These are phyloP conservation scores for Kazachstania sp. DNA, from an alignment of 1,139 yeast species.

Conservation along the genomic window DNA sequence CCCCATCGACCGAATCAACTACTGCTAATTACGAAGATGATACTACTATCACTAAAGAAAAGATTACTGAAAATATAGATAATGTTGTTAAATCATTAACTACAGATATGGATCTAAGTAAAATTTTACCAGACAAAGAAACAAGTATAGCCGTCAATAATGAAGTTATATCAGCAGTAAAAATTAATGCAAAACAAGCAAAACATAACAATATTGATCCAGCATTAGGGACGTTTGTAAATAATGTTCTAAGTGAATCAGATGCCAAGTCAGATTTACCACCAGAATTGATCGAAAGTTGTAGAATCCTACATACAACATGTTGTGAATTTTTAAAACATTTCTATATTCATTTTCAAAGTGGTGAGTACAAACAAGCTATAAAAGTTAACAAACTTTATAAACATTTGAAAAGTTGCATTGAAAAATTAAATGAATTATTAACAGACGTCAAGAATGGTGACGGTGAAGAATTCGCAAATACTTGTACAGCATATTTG, in stretches of 20 bases:
- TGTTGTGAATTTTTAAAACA: conserved; percentile 63
- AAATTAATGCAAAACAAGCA: conserved; percentile 48
- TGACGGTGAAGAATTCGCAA: conserved; percentile 24
- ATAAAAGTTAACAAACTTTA: conserved; percentile 39
- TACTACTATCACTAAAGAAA: conserved; percentile 25
- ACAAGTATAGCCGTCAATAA: conserved; percentile 20
- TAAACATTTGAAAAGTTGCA: conserved; percentile 39
- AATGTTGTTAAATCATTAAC: conserved; percentile 30
- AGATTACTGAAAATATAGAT: conserved; percentile 12
- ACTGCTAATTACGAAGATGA: conserved; percentile 5
- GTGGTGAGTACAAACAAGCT: conserved; percentile 48
- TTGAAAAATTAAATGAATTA: conserved; percentile 21
- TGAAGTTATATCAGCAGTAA: conserved; percentile 41
- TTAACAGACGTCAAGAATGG: conserved; percentile 24
- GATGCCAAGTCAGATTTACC: conserved; percentile 27
- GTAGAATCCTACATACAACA: conserved; percentile 52
- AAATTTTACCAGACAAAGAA: conserved; percentile 17
- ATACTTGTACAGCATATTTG: conserved; percentile 21
- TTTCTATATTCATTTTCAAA: conserved; percentile 57
- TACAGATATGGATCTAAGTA: conserved; percentile 22
- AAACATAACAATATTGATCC: conserved; percentile 36
- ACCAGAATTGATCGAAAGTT: conserved; percentile 33
- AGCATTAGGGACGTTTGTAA: conserved; percentile 22
- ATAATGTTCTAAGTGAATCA: conserved; percentile 14
- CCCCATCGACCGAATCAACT: neutral